phyloP scores from a whole-genome alignment of 2,329 filamentous ascomycete genomes.

The Elsinoe perseae region DNA sequence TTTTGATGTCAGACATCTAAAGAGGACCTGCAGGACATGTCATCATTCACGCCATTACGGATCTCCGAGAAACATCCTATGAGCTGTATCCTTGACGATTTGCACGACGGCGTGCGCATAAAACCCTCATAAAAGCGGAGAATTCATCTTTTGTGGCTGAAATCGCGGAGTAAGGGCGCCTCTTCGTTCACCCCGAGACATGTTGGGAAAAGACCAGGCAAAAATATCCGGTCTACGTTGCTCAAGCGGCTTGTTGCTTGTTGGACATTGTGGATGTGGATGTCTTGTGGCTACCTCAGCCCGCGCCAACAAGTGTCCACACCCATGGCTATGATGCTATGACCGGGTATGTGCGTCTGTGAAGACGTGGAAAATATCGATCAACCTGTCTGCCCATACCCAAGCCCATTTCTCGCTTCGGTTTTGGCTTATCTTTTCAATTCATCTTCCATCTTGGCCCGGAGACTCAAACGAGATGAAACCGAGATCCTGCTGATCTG shows the following conservation, averaged over 20 bases:
- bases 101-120: slow-evolving; percentile 10
- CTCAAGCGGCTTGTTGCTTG: background rate
- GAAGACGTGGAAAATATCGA: too few relatives aligned
- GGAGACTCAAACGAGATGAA: background rate
- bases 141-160: slow-evolving; percentile 6
- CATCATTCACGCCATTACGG: background rate
- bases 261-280: too few relatives aligned
- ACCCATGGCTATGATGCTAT: background rate
- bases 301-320: background rate
- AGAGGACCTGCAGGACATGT: too few relatives aligned
- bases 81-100: slow-evolving; percentile 7
- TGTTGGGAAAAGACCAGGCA: background rate
- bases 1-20: too few relatives aligned
- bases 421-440: background rate
- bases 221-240: background rate
- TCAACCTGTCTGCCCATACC: too few relatives aligned
- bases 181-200: background rate
- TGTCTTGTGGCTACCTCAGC: background rate
- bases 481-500: slow-evolving; percentile 4
- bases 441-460: background rate
- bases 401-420: background rate
- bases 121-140: background rate
- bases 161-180: slow-evolving; percentile 6
- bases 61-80: slow-evolving; percentile 3
- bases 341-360: background rate